phyloP scores from a whole-genome alignment of 2,329 filamentous ascomycete genomes.

The Botrytis galanthina region DNA sequence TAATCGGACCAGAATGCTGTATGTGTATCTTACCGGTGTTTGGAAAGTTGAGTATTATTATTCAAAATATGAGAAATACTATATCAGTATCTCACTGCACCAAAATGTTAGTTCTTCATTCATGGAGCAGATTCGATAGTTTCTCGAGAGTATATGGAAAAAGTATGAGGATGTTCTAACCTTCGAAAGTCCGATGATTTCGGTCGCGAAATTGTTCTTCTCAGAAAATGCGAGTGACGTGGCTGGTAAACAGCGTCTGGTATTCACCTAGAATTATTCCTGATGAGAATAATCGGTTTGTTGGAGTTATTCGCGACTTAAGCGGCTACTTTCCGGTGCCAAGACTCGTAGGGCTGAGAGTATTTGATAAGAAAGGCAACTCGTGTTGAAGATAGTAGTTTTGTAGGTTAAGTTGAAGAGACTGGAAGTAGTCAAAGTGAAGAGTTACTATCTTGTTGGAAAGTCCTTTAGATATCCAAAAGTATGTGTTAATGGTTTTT shows the following conservation, averaged over 20 bases:
- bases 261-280: not conserved
- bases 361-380: not conserved
- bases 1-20: not conserved
- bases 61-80: no score
- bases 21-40: not conserved
- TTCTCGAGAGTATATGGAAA: not conserved
- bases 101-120: not conserved
- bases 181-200: not conserved
- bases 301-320: no score
- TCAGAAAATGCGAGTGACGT: not conserved
- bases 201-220: not conserved
- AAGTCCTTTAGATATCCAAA: not conserved
- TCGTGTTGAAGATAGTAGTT: not conserved
- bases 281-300: not conserved
- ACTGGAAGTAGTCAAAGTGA: not conserved
- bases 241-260: not conserved
- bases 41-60: no score
- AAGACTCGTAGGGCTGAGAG: not conserved
- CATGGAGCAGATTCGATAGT: not conserved
- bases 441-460: not conserved
- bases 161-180: not conserved
- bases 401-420: not conserved
- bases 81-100: not conserved
- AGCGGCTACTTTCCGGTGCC: accelerated
- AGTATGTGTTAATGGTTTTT: not conserved